These are phyloP conservation scores for Chalciporus piperatus DNA, from an alignment of 768 basidiomycete species.

Conservation along the genomic window DNA sequence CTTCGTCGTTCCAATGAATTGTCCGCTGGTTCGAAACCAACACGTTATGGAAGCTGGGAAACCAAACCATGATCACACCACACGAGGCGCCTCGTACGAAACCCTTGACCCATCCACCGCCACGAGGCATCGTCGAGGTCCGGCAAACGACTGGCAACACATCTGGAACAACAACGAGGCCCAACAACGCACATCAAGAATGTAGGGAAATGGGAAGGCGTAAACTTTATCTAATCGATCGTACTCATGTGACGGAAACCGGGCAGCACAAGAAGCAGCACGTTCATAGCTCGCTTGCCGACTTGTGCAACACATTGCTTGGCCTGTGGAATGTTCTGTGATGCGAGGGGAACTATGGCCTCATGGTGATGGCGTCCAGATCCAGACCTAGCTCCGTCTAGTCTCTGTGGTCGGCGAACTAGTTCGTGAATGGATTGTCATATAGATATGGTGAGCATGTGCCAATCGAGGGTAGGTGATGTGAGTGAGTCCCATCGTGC, in stretches of 20 bases:
- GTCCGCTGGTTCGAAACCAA: too few species aligned
- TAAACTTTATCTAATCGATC: slow-evolving; percentile 4
- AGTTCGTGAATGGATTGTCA: neutral
- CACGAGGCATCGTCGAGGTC: neutral
- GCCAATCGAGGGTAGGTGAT: neutral
- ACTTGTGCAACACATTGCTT: neutral
- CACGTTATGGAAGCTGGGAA: too few species aligned
- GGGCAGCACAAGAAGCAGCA: too few species aligned
- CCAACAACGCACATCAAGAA: neutral
- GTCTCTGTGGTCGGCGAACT: neutral
- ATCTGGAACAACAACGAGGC: slow-evolving; percentile 3
- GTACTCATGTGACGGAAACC: neutral
- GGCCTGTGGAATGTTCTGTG: too few species aligned
- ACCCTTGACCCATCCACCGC: too few species aligned
- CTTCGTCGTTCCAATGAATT: too few species aligned
- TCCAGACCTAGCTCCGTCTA: neutral
- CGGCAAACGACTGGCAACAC: neutral
- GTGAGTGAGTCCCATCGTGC: neutral
- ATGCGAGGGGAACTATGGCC: neutral
- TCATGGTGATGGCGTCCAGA: neutral
- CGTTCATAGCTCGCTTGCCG: neutral
- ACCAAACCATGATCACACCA: too few species aligned
- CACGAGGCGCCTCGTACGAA: too few species aligned
- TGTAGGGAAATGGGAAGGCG: neutral
- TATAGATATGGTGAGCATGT: neutral